phyloP scores from a whole-genome alignment of 768 basidiomycete genomes.

The Rhizopogon salebrosus region DNA sequence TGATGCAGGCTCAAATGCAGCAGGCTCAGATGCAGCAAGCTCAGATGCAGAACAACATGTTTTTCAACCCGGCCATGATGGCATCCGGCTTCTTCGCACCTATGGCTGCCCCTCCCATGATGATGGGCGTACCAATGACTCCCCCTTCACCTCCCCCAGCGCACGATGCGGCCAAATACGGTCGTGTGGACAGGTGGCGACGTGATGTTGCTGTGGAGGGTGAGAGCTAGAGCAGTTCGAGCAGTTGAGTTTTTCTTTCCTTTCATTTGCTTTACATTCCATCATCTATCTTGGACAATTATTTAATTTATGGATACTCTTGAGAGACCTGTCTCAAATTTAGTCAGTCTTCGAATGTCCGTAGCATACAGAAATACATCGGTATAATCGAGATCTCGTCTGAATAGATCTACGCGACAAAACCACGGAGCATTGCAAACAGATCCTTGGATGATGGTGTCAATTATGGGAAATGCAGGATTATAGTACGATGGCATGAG shows the following conservation, averaged over 20 bases:
- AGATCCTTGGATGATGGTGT: constrained; percentile 25
- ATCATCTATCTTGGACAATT: constrained; percentile 4
- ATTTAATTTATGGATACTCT: background rate
- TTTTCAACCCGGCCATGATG: constrained; percentile 70
- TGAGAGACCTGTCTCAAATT: constrained; percentile 4
- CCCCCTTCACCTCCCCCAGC: constrained; percentile 60
- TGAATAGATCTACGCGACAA: constrained; percentile 31
- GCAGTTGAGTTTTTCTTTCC: constrained; percentile 5
- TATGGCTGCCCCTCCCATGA: constrained; percentile 46
- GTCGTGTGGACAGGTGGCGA: constrained; percentile 77
- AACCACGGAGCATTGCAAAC: constrained; percentile 28
- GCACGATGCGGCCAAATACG: constrained; percentile 62
- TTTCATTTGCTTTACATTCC: constrained; percentile 11
- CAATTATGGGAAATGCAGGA: constrained; percentile 15
- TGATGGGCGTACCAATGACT: constrained; percentile 33
- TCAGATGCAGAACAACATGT: constrained; percentile 71
- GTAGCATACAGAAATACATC: constrained; percentile 31
- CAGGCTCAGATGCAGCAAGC: constrained; percentile 76
- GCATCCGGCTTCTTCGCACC: constrained; percentile 61
- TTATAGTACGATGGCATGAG: constrained; percentile 20
- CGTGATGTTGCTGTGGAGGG: constrained; percentile 72
- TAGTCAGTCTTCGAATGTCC: constrained; percentile 33
- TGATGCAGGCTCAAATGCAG: constrained; percentile 75
- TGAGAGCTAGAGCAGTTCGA: constrained; percentile 25
- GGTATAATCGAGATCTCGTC: constrained; percentile 26